Conservation (phyloP, 164 flowering plant species). For the Umbilicus rupestris region DNA sequence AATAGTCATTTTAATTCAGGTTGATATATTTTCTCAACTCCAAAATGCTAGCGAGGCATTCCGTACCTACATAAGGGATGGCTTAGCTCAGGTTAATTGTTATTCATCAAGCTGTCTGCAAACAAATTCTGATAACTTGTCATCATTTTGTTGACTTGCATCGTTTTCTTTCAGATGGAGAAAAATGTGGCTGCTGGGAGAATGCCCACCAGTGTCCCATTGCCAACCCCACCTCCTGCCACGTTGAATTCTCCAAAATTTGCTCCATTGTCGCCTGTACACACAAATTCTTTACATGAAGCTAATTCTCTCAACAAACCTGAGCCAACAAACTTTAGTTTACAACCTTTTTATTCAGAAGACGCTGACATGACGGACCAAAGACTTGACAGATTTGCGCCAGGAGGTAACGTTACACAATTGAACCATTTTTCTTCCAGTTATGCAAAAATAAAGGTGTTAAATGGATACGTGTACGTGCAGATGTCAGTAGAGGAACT, state of each 20-base stretch:
- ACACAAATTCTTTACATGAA: slow-evolving; percentile 48
- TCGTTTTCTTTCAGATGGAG: slow-evolving; percentile 61
- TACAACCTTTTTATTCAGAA: slow-evolving; percentile 51
- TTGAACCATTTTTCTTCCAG: not conserved
- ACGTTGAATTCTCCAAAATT: slow-evolving; percentile 61
- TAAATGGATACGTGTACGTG: not conserved
- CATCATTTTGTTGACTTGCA: not conserved
- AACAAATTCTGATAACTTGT: not conserved
- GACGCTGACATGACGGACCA: slow-evolving; percentile 47
- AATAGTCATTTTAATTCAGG: slow-evolving; percentile 31
- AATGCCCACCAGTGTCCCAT: slow-evolving; percentile 78
- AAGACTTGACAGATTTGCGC: slow-evolving; percentile 49
- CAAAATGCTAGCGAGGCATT: slow-evolving; percentile 99
- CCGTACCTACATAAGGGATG: slow-evolving; percentile 95
- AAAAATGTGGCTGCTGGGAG: slow-evolving; percentile 95
- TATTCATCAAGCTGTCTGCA: not conserved
- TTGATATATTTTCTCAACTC: slow-evolving; percentile 94
- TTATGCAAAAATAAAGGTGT: not conserved
- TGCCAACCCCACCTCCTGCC: slow-evolving; percentile 91
- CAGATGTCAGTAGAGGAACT: slow-evolving; percentile 54
- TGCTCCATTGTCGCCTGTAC: slow-evolving; percentile 73
- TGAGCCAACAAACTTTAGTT: slow-evolving; percentile 49
- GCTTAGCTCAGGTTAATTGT: slow-evolving; percentile 67
- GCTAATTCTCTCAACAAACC: slow-evolving; percentile 33
- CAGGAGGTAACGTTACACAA: slow-evolving; percentile 43